A percentile compares a stretch with the other conserved stretches of the same genome.
Evolutionary conservation across 768 basidiomycete genomes (phyloP).

Genomic region (Pleurotus eryngii): DNA sequence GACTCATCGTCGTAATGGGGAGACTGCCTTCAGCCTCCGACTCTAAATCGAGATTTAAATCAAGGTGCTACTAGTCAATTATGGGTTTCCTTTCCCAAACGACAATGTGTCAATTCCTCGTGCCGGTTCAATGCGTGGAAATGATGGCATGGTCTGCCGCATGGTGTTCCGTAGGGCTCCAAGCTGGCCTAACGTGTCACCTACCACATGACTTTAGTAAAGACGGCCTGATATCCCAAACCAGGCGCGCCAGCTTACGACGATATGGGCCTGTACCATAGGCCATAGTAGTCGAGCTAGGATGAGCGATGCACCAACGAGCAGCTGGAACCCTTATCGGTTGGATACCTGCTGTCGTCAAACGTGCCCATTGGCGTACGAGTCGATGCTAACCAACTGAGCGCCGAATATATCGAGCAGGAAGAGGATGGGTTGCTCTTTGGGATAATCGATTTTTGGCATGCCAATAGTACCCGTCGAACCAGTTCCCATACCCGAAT

Average conservation of each 20-base stretch:
- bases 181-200: too few relatives aligned
- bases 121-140: not conserved
- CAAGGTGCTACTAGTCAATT: not conserved
- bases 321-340: too few relatives aligned
- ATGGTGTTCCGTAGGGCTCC: not conserved
- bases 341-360: too few relatives aligned
- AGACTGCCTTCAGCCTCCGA: not conserved
- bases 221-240: too few relatives aligned
- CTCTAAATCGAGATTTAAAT: not conserved
- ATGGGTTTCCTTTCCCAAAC: not conserved
- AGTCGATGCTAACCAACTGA: constrained; percentile 35
- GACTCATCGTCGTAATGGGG: not conserved
- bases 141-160: not conserved
- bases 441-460: constrained; percentile 45
- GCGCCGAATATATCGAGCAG: constrained; percentile 52
- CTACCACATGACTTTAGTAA: too few relatives aligned
- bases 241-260: too few relatives aligned
- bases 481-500: too few relatives aligned
- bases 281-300: too few relatives aligned
- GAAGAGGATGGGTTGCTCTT: constrained; percentile 55
- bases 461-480: constrained; percentile 33
- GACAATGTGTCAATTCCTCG: not conserved
- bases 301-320: too few relatives aligned
- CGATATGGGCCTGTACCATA: too few relatives aligned
- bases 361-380: too few relatives aligned